phyloP scores from a whole-genome alignment of 345 rosid species.

The Salix viminalis region DNA sequence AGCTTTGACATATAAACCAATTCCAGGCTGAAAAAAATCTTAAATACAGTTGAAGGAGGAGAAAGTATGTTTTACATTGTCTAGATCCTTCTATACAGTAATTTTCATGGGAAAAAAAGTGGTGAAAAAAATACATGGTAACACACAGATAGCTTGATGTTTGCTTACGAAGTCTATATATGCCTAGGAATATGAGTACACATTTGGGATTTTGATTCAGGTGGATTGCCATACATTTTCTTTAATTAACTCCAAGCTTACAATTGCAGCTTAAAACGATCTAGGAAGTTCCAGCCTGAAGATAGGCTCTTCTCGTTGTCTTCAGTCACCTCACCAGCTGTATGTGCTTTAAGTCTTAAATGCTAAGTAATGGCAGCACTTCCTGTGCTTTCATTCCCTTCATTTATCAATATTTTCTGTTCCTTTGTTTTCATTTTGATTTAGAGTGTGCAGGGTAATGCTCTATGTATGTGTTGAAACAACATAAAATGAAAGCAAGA shows the following conservation, averaged over 20 bases:
- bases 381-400: background rate
- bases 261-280: slow-evolving; percentile 75
- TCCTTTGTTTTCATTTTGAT: background rate
- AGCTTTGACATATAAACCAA: background rate
- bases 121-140: background rate
- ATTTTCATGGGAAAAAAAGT: background rate
- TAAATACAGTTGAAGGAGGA: background rate
- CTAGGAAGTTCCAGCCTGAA: slow-evolving; percentile 93
- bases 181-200: background rate
- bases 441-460: background rate
- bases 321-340: slow-evolving; percentile 90
- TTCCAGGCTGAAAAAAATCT: background rate
- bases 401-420: background rate
- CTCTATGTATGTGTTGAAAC: background rate
- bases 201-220: background rate
- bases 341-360: slow-evolving; percentile 34
- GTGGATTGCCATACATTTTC: background rate
- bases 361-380: background rate
- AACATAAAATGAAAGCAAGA: background rate
- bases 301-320: slow-evolving; percentile 92
- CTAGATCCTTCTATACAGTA: background rate
- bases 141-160: background rate
- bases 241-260: slow-evolving; percentile 6
- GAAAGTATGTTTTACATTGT: background rate
- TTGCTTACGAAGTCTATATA: background rate